Evolutionary conservation across 208 protist species (phyloP).

Genomic region (Vickermania spadyakhi): DNA sequence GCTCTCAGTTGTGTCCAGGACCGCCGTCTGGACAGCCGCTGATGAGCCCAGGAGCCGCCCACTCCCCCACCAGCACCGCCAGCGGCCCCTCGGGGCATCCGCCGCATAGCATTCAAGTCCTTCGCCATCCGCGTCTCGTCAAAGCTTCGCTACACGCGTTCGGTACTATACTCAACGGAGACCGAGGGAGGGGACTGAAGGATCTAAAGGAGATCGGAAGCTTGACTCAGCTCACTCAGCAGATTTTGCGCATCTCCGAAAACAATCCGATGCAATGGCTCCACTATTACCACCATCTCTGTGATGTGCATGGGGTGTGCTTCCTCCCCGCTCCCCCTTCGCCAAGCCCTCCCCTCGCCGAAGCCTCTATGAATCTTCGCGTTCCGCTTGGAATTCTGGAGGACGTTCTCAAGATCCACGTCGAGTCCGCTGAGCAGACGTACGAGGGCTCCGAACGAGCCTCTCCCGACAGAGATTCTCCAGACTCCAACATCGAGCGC

Average conservation of each 20-base stretch:
- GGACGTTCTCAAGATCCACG: background rate
- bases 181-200: background rate
- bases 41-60: background rate
- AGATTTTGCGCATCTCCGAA: slow-evolving; percentile 1
- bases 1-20: too few species aligned
- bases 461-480: background rate
- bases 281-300: background rate
- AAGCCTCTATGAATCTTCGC: background rate
- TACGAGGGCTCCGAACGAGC: background rate
- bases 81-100: background rate
- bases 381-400: background rate
- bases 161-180: background rate
- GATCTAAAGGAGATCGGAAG: slow-evolving; percentile 1
- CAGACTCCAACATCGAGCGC: background rate
- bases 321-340: background rate
- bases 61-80: slow-evolving; percentile 1
- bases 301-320: background rate
- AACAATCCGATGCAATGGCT: background rate
- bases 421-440: background rate
- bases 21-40: too few species aligned
- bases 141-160: background rate
- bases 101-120: background rate
- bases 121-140: slow-evolving; percentile 1
- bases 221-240: background rate
- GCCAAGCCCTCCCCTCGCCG: background rate